These are phyloP conservation scores for Gillenia trifoliata DNA, from an alignment of 306 rosid genomes.

Conservation along the genomic window DNA sequence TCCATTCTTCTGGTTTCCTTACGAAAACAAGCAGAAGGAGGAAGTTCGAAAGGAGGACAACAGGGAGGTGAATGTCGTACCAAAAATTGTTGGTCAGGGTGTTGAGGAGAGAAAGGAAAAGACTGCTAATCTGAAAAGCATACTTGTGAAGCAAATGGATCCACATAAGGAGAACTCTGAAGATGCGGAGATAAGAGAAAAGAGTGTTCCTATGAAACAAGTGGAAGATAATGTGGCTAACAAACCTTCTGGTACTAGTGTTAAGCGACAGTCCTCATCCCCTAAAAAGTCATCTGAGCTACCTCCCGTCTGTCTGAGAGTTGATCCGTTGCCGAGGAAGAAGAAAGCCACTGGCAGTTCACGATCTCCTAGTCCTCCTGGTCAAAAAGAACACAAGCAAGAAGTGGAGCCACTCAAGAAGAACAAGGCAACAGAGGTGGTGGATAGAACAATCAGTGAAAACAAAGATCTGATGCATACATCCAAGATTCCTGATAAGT, in stretches of 20 bases:
- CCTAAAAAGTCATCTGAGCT: constrained; percentile 42
- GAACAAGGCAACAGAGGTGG: constrained; percentile 19
- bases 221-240: constrained; percentile 14
- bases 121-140: constrained; percentile 14
- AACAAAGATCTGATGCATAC: constrained; percentile 8
- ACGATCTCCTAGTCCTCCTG: constrained; percentile 52
- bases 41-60: constrained; percentile 21
- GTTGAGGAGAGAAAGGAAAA: constrained; percentile 5
- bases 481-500: background rate
- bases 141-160: constrained; percentile 44
- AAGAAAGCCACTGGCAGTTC: constrained; percentile 38
- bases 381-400: constrained; percentile 18
- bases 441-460: constrained; percentile 14
- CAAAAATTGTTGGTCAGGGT: background rate
- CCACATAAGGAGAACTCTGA: constrained; percentile 14
- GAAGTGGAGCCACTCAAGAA: constrained; percentile 8
- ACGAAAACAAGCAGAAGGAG: constrained; percentile 30
- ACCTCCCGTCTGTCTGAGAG: constrained; percentile 84
- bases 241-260: constrained; percentile 13
- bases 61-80: constrained; percentile 1
- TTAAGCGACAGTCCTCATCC: constrained; percentile 26
- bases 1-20: constrained; percentile 66
- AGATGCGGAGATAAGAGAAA: constrained; percentile 16
- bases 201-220: constrained; percentile 17
- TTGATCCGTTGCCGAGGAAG: constrained; percentile 65